Evolutionary conservation across 2,329 filamentous ascomycete species (phyloP), one percentile per base, ranked within the genome.

Genomic region (Paecilomyces dactylethromorphus): DNA sequence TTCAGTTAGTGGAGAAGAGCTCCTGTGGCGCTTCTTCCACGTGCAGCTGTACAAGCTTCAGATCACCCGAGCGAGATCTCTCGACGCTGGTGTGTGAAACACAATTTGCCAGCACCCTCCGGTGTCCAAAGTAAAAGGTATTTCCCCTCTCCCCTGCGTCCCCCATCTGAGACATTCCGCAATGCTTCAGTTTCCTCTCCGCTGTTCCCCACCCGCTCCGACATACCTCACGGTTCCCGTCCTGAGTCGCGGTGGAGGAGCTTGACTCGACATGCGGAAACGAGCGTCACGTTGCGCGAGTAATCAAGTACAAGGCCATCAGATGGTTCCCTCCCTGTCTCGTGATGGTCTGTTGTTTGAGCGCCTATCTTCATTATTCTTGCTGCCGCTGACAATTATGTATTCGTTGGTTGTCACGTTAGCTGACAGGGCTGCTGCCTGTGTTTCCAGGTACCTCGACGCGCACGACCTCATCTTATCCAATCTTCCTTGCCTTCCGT

Each of bases 371-470:
- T 7, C 13, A 45, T 5, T 18, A 7, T 18, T n/a, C 3, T 45
- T 45, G 39, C 39, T 45, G 39, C 39, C 7, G 13, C n/a, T 26
- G n/a, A 10, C 11, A n/a, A 26, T 10, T 53, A n/a, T 18, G 13
- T n/a, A 53, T 32, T 21, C 51, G 21, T 32, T 21, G 3, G 5
- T 26, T 15, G 29, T 53, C 29, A 15, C 51, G 24, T n/a, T 53
- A 53, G 24, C 51, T 29, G 24, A 26, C 24, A 26, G 26, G 29
- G 29, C 51, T 32, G n/a, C 51, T 45, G 39, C 32, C 24, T 50
- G 26, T 45, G 54, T 56, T 33, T 24, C 56, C 60, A 69, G 69
- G 65, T 68, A 45, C 64, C 67, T 63, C 63, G 61, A 55, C 55
- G 63, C 62, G 59, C 61, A 18, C 54, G 57, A 52, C 61, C 62